Conservation (phyloP, 352 stramenopile species). For the Phytopythium ostracodes region DNA sequence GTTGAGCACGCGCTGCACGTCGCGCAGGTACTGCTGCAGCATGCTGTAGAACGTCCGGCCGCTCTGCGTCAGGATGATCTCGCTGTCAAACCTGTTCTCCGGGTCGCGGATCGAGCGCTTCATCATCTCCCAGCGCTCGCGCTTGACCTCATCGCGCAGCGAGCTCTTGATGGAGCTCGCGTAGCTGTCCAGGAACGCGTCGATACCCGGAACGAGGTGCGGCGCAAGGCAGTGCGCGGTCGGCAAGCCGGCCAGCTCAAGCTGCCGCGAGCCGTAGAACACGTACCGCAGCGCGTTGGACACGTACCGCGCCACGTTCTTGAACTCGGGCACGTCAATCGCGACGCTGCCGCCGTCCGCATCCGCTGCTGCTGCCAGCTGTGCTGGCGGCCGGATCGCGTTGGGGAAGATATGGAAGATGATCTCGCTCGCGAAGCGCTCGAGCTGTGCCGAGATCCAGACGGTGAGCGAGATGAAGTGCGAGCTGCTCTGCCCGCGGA, state of each 20-base stretch:
- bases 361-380: slow-evolving; percentile 5
- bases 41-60: slow-evolving; percentile 74
- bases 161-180: slow-evolving; percentile 62
- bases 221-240: slow-evolving; percentile 72
- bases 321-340: slow-evolving; percentile 74
- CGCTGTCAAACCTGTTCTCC: slow-evolving; percentile 56
- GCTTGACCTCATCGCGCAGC: slow-evolving; percentile 73
- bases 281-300: slow-evolving; percentile 69
- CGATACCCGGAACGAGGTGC: slow-evolving; percentile 51
- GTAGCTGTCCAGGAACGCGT: slow-evolving; percentile 62
- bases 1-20: slow-evolving; percentile 74
- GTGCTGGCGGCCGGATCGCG: slow-evolving; percentile 13
- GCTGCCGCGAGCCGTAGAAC: slow-evolving; percentile 75
- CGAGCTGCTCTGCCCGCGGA: slow-evolving; percentile 63
- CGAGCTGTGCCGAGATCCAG: slow-evolving; percentile 77
- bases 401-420: slow-evolving; percentile 73
- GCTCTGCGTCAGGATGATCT: slow-evolving; percentile 82
- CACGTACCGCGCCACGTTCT: slow-evolving; percentile 74
- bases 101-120: slow-evolving; percentile 66
- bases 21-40: slow-evolving; percentile 76
- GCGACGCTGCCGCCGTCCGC: slow-evolving; percentile 23
- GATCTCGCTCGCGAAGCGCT: slow-evolving; percentile 72
- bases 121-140: slow-evolving; percentile 79
- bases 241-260: slow-evolving; percentile 71
- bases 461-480: slow-evolving; percentile 78